Evolutionary conservation across 768 basidiomycete genomes (phyloP), one percentile per base, ranked within the genome.

Genomic region (Auricularia sp.): DNA sequence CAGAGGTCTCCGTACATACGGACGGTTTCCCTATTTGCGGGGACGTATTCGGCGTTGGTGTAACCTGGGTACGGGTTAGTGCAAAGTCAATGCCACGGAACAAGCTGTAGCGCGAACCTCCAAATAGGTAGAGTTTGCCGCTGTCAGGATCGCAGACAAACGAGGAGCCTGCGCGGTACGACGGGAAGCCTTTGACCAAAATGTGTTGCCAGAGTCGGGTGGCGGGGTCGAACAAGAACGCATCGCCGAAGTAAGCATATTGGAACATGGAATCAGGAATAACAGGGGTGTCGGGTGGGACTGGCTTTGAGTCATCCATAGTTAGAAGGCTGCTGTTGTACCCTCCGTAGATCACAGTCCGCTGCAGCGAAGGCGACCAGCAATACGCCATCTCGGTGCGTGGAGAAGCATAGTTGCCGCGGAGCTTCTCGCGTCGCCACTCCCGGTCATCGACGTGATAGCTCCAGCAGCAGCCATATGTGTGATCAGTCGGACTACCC

Each of bases 231-330:
- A 67, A 72, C 36, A 78, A 68, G 71, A 76, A 79, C 0, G 78
- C 78, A 63, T 80, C 78, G 33, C 76, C 76, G 66, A 72, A 80
- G 70, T 79, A 81, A 36, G 74, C 70, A 70, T 72, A 78, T 3
- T 68, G 64, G 66, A 74, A 76, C 11, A 42, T 63, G 36, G 36
- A 14, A 23, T 53, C 56, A 3, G 36, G 39, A 29, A 47, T 44
- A 63, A 62, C 64, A 35, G 3, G 39, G 8, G 39, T 8, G 39
- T 8, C 3, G 12, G 39, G 12, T 42, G 12, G 7, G 8, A 14
- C 8, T 7, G 39, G 8, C 12, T 42, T 42, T 14, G 39, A 42
- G 47, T 51, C 47, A 18, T 51, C 47, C 18, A 62, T 51, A 16
- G 67, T 69, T 18, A 71, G 67, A 1, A 68, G 21, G 16, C 65